phyloP scores from a whole-genome alignment of 306 rosid genomes.

The Purshia tridentata region DNA sequence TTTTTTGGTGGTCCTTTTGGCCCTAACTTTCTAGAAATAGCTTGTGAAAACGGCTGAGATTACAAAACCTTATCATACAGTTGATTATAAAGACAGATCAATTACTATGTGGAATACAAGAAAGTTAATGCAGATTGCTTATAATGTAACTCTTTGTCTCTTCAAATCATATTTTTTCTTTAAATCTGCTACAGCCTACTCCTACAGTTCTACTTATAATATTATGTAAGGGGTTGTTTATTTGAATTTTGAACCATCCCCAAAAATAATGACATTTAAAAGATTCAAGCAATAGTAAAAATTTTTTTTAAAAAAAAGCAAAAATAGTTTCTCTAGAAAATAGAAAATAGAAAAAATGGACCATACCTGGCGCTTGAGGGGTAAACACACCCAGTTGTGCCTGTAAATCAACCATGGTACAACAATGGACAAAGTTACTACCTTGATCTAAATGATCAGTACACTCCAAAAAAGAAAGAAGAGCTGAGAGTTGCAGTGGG shows the following conservation, averaged over 20 bases:
- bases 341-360: neutral
- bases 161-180: neutral
- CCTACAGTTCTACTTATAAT: neutral
- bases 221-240: neutral
- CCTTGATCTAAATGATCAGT: neutral
- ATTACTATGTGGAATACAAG: neutral
- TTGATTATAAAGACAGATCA: too few species aligned
- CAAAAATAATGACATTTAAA: slow-evolving; percentile 3
- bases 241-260: neutral
- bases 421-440: neutral
- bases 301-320: too few species aligned
- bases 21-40: neutral
- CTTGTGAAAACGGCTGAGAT: neutral
- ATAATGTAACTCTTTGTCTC: neutral
- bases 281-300: neutral
- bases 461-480: neutral
- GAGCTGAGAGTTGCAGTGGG: too few species aligned
- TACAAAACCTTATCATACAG: neutral
- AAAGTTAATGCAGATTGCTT: slow-evolving; percentile 4
- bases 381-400: slow-evolving; percentile 56
- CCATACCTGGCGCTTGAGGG: slow-evolving; percentile 80
- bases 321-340: neutral
- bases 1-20: neutral
- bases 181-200: neutral
- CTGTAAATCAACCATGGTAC: slow-evolving; percentile 39